phyloP scores from a whole-genome alignment of 148 eudicot genomes.

The Oxyria digyna region DNA sequence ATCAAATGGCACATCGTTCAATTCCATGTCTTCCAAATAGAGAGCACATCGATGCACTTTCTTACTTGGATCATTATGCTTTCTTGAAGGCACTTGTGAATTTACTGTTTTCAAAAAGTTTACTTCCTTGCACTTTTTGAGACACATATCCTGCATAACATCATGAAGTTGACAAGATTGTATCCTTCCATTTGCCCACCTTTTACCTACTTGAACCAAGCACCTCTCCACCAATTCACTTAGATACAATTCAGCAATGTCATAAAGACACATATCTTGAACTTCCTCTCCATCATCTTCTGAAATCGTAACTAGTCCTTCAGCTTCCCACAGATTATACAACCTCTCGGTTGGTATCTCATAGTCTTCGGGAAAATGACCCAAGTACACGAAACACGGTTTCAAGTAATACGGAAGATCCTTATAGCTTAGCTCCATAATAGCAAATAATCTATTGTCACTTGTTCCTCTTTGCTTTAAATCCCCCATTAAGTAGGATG shows the following conservation, averaged over 20 bases:
- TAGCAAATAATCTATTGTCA: not conserved
- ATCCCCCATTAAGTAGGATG: not conserved
- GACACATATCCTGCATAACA: not conserved
- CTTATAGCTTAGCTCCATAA: no score
- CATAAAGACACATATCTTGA: not conserved
- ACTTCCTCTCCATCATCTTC: not conserved
- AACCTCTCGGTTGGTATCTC: no score
- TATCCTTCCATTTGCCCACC: not conserved
- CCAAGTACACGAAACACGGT: not conserved
- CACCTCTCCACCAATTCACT: not conserved
- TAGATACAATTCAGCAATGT: not conserved
- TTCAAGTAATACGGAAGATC: not conserved
- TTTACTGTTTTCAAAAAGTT: no score
- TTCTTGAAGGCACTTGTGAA: not conserved
- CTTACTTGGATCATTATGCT: no score
- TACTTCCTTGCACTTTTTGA: no score
- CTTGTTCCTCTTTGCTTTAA: not conserved
- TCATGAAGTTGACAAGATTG: not conserved
- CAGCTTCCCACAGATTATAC: no score
- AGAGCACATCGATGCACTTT: not conserved
- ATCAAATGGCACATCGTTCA: not conserved
- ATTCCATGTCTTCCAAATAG: not conserved
- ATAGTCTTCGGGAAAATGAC: no score
- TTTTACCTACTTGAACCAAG: not conserved
- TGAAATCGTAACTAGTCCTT: no score